Evolutionary conservation across 371 early-diverging fungal genomes (phyloP), one percentile per base, ranked within the genome.

Genomic region (Saksenaea oblongispora): DNA sequence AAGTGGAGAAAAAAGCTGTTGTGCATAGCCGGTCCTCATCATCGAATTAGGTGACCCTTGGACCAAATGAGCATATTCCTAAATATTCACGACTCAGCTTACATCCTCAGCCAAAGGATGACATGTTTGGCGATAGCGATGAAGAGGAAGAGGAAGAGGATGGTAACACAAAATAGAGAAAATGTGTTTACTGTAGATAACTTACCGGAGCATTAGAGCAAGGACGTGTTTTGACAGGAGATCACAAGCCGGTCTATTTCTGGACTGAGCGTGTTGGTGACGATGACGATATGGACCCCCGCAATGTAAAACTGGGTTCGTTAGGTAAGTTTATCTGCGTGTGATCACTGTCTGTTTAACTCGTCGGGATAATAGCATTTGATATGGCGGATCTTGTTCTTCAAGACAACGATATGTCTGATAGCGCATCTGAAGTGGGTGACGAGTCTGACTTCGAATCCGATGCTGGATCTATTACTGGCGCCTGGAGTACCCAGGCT

Each of bases 1-100:
- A 76, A 70, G 73, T 66, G 9, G 5, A 37, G 17, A 5, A 36
- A 5, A 26, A 22, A n/a, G 2, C 1, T 2, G 28, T 37, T 59
- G 10, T 13, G 41, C 26, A 44, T 8, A 15, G 17, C 34, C 22
- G 14, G 42, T 15, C 27, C 35, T n/a, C 47, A 36, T 17, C 2
- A 2, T 5, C 31, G 31, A n/a, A 59, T 15, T 59, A 88, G 70
- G 93, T 92, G 17, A 76, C 80, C 0, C 58, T 98, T 22, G 98
- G 97, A 0, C 92, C 95, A 35, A 77, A 91, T 61, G 80, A 88
- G 8, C 73, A 69, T 8, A 70, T 98, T 10, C 84, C 90, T 28
- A 75, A 84, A 54, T 87, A 88, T 55, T 87, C 92, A 4, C 87
- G 90, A 63, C 62, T 95, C 44, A 87, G 88, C 3, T 75, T 82